Evolutionary conservation across 805 yeast genomes (phyloP), one percentile per base, ranked within the genome.

Genomic region (Zygosaccharomyces pseudorouxii): DNA sequence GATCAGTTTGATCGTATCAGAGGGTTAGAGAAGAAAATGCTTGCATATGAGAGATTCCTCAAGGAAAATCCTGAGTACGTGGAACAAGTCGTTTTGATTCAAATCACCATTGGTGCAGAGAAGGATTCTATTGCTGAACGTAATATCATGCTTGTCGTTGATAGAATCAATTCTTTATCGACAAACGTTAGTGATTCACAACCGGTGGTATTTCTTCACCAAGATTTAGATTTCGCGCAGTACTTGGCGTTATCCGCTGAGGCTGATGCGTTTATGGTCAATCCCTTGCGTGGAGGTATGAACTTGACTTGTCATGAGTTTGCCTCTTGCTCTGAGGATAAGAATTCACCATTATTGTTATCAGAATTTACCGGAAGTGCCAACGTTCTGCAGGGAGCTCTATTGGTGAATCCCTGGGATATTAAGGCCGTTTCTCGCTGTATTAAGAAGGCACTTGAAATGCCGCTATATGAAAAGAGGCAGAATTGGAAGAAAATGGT

Each of bases 281-380:
- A 95, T 8, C 86, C 96, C 1, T 78, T 92, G 75, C 82, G 99
- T 63, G 99, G 93, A 67, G 99, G 99, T 22, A 86, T 93, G 89
- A 93, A 93, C 59, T 74, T 93, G 61, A 90, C 98, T 0, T 92
- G 97, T 57, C 99, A 93, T 63, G 99, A 93, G 65, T 93, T 85
- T 64, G 78, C 89, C 37, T 84, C 83, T 47, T 86, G 95, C 22
- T 79, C 93, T 1, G 69, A 73, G 19, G 80, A 78, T 37, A 79
- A 79, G 50, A 82, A 84, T 55, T 84, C 96, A 0, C 96, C 97
- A 1, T 74, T 92, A 53, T 77, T 93, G 40, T 68, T 93, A 47
- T 86, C 96, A 33, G 99, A 93, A 66, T 93, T 93, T 59, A 89
- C 97, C 1, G 99, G 99, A 1, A 86, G 96, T 9, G 96, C 98